Conservation (phyloP, 1,139 yeast species). For the Tardiomyces depauwii region DNA sequence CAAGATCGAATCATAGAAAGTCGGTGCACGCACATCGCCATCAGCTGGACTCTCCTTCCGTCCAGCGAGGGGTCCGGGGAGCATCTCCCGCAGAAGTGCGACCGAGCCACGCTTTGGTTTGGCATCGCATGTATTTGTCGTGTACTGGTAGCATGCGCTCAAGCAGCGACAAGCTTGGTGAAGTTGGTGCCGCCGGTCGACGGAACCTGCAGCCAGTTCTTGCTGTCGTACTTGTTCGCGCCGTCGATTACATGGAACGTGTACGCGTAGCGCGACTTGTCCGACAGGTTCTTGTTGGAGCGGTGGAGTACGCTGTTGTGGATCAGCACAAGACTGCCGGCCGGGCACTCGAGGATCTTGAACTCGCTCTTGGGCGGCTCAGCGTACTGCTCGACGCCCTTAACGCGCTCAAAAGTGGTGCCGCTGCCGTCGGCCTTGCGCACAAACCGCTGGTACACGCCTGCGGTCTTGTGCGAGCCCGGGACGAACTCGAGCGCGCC, state of each 20-base stretch:
- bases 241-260: constrained; percentile 78
- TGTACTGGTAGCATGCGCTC: background rate
- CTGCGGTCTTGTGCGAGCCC: constrained; percentile 53
- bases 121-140: background rate
- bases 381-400: constrained; percentile 14
- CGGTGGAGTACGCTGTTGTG: constrained; percentile 64
- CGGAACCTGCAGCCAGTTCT: constrained; percentile 74
- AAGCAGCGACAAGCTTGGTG: constrained; percentile 28
- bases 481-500: constrained; percentile 70
- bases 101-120: background rate
- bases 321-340: constrained; percentile 59
- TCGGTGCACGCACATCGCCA: background rate
- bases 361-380: constrained; percentile 34
- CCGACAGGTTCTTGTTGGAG: constrained; percentile 48
- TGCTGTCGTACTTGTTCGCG: constrained; percentile 40
- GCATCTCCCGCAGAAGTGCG: background rate
- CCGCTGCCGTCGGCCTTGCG: constrained; percentile 40
- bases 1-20: background rate
- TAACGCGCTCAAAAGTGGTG: constrained; percentile 30
- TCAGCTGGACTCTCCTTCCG: background rate
- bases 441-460: constrained; percentile 56
- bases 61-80: background rate
- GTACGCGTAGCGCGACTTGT: constrained; percentile 57
- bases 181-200: constrained; percentile 54
- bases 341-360: constrained; percentile 48